Conservation (phyloP, 129 eudicot genomes). For the Helianthus tuberosus region DNA sequence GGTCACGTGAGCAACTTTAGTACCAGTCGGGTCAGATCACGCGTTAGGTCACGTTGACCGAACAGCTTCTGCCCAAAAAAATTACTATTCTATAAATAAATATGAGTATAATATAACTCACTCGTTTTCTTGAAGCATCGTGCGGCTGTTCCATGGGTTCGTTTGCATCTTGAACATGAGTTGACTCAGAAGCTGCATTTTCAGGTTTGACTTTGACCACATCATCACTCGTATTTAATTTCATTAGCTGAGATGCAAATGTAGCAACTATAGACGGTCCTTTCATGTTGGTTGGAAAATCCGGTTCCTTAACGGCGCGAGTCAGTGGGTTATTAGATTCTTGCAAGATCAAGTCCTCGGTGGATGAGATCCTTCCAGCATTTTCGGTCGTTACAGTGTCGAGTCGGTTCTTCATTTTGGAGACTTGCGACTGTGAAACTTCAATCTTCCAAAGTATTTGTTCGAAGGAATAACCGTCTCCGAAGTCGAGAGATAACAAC, state of each 20-base stretch:
- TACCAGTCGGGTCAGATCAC: neutral
- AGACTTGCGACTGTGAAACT: constrained; percentile 47
- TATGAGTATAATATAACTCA: constrained; percentile 26
- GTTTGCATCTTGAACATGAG: constrained; percentile 41
- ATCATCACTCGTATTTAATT: constrained; percentile 35
- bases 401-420: constrained; percentile 45
- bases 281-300: constrained; percentile 39
- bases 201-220: constrained; percentile 31
- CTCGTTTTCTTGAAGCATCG: constrained; percentile 40
- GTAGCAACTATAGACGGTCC: constrained; percentile 37
- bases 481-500: constrained; percentile 38
- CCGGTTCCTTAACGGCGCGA: constrained; percentile 34
- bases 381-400: constrained; percentile 45
- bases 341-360: constrained; percentile 36
- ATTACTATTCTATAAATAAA: neutral
- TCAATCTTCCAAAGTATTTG: constrained; percentile 58
- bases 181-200: constrained; percentile 40
- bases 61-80: neutral
- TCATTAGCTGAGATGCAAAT: constrained; percentile 53
- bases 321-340: constrained; percentile 34
- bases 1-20: neutral
- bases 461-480: constrained; percentile 58
- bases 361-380: constrained; percentile 39
- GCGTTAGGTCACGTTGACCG: too few species aligned
- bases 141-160: constrained; percentile 35